Evolutionary conservation across 169 alveolate species (phyloP).

Genomic region (Haemoproteus tartakovskyi): DNA sequence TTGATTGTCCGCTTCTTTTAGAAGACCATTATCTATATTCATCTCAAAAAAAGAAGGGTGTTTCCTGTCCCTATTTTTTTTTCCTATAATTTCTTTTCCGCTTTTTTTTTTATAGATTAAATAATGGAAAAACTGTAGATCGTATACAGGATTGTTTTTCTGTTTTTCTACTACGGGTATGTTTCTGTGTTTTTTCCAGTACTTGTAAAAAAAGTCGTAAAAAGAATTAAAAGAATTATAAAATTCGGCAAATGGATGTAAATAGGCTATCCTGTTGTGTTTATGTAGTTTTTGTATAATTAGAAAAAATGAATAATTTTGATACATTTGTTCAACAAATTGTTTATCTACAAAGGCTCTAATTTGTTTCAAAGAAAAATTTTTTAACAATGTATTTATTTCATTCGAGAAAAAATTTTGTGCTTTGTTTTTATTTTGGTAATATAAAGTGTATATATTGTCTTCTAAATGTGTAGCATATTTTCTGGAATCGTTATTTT

Average conservation of each 20-base stretch:
- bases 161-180: no score
- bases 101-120: no score
- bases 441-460: constrained; percentile 21
- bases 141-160: no score
- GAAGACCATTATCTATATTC: no score
- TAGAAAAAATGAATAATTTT: constrained; percentile 22
- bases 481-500: no score
- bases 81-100: no score
- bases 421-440: constrained; percentile 39
- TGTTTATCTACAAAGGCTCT: constrained; percentile 12
- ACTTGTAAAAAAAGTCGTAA: constrained; percentile 45
- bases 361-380: constrained; percentile 13
- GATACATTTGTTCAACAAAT: constrained; percentile 9
- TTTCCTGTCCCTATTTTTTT: no score
- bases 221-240: constrained; percentile 39
- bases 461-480: constrained; percentile 18
- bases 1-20: no score
- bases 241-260: constrained; percentile 21
- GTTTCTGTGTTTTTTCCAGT: constrained; percentile 34
- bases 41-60: no score
- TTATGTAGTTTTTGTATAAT: constrained; percentile 53
- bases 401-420: constrained; percentile 9
- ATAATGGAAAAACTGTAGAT: no score
- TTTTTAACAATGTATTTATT: constrained; percentile 15
- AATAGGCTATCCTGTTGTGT: constrained; percentile 19